A percentile compares a stretch with the other conserved stretches of the same genome.
Evolutionary conservation across 2,329 filamentous ascomycete species (phyloP).

Genomic region (Beauveria brongniartii): DNA sequence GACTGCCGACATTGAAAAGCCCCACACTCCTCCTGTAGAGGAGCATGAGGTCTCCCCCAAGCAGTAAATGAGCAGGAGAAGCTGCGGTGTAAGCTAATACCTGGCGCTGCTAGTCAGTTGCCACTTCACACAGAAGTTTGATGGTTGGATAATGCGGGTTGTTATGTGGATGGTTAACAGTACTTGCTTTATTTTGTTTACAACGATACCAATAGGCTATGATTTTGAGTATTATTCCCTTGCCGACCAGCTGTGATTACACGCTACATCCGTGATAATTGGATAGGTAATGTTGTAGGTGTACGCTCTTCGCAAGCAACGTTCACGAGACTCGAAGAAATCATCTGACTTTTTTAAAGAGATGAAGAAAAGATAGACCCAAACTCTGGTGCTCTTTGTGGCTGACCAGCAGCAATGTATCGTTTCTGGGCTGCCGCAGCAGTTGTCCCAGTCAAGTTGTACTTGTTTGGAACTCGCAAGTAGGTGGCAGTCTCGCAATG

Average conservation of each 20-base stretch:
- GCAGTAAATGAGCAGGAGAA: background rate
- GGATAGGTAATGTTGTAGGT: too few relatives aligned
- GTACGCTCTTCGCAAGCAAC: too few relatives aligned
- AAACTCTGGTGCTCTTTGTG: too few relatives aligned
- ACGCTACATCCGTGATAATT: background rate
- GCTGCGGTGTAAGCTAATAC: background rate
- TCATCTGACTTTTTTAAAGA: too few relatives aligned
- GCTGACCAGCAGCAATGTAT: too few relatives aligned
- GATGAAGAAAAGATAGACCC: too few relatives aligned
- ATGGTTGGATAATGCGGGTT: background rate
- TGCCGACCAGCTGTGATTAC: background rate
- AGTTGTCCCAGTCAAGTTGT: too few relatives aligned
- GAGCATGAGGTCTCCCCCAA: slow-evolving; percentile 3
- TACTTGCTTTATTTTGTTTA: slow-evolving; percentile 4
- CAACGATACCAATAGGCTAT: slow-evolving; percentile 10
- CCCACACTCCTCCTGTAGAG: slow-evolving; percentile 9
- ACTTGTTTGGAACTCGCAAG: too few relatives aligned
- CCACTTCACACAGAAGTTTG: background rate
- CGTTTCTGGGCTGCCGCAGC: too few relatives aligned
- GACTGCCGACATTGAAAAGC: slow-evolving; percentile 13
- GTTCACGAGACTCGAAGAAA: too few relatives aligned
- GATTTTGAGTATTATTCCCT: background rate
- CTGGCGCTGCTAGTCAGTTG: background rate
- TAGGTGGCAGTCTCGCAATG: too few relatives aligned
- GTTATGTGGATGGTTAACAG: background rate